Base-by-base conservation (phyloP, 2,329 filamentous ascomycete genomes). In the Coniochaeta sp. region DNA sequence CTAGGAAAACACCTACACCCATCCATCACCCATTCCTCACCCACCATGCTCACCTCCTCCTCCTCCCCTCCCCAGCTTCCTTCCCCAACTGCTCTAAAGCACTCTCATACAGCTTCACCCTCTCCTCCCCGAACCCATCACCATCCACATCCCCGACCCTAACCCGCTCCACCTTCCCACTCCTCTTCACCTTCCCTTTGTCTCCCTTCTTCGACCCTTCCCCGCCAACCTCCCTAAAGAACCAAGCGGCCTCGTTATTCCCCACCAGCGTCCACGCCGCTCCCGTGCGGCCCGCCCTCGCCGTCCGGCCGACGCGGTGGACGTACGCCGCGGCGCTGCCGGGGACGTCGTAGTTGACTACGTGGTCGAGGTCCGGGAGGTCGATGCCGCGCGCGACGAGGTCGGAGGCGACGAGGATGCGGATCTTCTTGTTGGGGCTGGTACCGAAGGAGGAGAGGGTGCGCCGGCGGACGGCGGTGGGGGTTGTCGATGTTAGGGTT, bases 271-370 rank as follows among this genome's bases (percentile, higher is more conserved):
- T 96, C 89, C 91, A 96, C 1, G 92, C 90, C 47, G 83, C 77
- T 1, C 92, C 92, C 1, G 71, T 59, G 51, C 83, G 82, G 1
- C 87, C 90, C 0, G 89, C 94, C 65, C 91, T 79, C 1, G 92
- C 92, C 1, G 92, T 96, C 52, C 94, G 83, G 32, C 94, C 92
- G 1, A 96, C 90, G 35, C 94, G 86, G 66, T 97, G 94, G 4
- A 97, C 84, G 61, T 97, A 97, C 22, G 84, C 86, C 6, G 86
- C 87, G 28, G 91, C 73, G 61, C 86, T 91, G 4, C 83, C 79
- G 0, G 92, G 92, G 50, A 96, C 78, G 65, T 96, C 92, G 73
- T 97, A 97, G 71, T 96, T 96, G 68, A 97, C 75, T 45, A 97
- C 90, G 63, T 95, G 88, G 31, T 85, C 83, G 46, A 97, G 79